Evolutionary conservation across 306 rosid species (phyloP), one percentile per base, ranked within the genome.

Genomic region (Pyrus bretschneideri): DNA sequence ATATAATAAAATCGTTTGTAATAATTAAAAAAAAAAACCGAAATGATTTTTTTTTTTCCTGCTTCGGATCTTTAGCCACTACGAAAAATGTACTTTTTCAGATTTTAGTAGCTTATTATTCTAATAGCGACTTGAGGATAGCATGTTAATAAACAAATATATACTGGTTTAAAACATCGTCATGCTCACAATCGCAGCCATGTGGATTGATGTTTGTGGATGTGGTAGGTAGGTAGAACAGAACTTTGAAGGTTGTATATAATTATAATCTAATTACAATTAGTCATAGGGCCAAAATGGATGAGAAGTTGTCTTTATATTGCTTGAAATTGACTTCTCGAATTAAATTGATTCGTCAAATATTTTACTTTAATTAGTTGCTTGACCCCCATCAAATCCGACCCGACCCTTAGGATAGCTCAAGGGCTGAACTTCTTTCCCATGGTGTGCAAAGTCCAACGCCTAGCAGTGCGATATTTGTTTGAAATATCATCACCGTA

Each of bases 371-470:
- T 4, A 49, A 5, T 14, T 49, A 1, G 42, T 63, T 65, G 70
- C 49, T 19, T 65, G 70, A 65, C 29, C 70, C 46, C 46, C 49
- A 65, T 65, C 10, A 19, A 68, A 49, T 49, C 55, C 49, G 15
- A 44, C 29, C 54, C 67, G 73, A 73, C 79, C 79, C 40, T 69
- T 82, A 12, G 0, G 18, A 22, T 29, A 60, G 55, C 76, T 27
- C 27, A 61, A 40, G 72, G 76, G 82, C 13, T 66, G 44, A 31
- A 38, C 29, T 25, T 49, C 4, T 38, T 78, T 19, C 40, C 11
- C 25, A 70, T 27, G 61, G 6, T 38, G 8, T 54, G 17, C 5
- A 13, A 13, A 13, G 19, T 49, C 6, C 8, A 49, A 49, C 8
- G 2, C 21, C 0, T 1, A 49, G 54, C 54, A 49, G 1, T 15